Conservation (phyloP, 768 basidiomycete species). For the Xanthoconium purpureum region DNA sequence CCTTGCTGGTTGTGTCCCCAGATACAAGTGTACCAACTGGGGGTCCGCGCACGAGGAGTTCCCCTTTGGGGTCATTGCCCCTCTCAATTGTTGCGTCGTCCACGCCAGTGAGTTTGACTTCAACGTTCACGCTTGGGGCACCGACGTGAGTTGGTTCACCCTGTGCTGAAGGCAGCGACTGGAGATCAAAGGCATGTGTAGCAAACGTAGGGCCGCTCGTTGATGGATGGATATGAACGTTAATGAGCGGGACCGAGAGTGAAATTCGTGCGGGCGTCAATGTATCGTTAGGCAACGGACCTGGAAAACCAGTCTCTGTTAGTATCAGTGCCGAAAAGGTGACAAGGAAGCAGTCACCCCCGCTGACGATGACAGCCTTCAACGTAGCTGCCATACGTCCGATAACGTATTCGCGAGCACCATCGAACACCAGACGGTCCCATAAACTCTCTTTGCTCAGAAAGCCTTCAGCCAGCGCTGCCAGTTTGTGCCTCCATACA, state of each 20-base stretch:
- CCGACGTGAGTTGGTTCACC: constrained; percentile 52
- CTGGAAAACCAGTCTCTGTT: constrained; percentile 32
- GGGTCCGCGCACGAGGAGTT: constrained; percentile 67
- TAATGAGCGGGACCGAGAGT: constrained; percentile 73
- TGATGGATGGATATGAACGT: constrained; percentile 55
- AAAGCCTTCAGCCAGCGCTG: constrained; percentile 68
- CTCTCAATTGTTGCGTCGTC: constrained; percentile 62
- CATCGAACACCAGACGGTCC: constrained; percentile 76
- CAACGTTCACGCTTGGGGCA: constrained; percentile 82
- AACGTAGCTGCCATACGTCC: constrained; percentile 61
- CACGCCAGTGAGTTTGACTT: constrained; percentile 72
- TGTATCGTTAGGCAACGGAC: constrained; percentile 43
- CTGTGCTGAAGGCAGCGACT: constrained; percentile 53
- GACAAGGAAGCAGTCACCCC: constrained; percentile 45
- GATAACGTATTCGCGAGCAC: constrained; percentile 57
- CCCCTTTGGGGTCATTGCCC: constrained; percentile 64
- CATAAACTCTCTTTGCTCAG: constrained; percentile 77
- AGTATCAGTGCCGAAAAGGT: background rate
- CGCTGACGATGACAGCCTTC: constrained; percentile 68
- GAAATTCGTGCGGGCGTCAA: constrained; percentile 68
- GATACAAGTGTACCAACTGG: constrained; percentile 55
- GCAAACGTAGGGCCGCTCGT: constrained; percentile 78
- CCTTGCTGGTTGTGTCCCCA: constrained; percentile 29
- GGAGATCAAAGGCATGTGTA: constrained; percentile 82
- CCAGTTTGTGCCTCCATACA: constrained; percentile 76